A percentile compares a stretch with the other conserved stretches of the same genome.
These are phyloP conservation scores for Lentinula boryana DNA, from an alignment of 768 basidiomycete species.

Conservation along the genomic window DNA sequence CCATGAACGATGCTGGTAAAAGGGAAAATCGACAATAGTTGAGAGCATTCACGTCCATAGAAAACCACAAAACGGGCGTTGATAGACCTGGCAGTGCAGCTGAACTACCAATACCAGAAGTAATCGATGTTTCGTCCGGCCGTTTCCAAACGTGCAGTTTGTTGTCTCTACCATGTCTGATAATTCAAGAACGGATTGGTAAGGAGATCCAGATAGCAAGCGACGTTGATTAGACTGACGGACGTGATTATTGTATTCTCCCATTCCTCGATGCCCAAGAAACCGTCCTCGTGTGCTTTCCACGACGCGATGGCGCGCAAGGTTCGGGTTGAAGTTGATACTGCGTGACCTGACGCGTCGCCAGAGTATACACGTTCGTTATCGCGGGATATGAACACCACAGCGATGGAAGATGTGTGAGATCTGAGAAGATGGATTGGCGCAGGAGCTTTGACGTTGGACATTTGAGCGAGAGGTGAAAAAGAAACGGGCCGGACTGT, in stretches of 20 bases:
- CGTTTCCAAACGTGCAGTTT: slow-evolving; percentile 73
- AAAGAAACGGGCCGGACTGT: background rate
- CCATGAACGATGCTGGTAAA: slow-evolving; percentile 19
- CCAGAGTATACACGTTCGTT: slow-evolving; percentile 85
- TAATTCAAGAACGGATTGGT: background rate
- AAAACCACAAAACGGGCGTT: slow-evolving; percentile 50
- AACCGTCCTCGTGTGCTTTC: slow-evolving; percentile 71
- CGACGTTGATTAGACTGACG: slow-evolving; percentile 20
- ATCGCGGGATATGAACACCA: slow-evolving; percentile 58
- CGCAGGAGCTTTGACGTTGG: slow-evolving; percentile 28
- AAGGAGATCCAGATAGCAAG: background rate
- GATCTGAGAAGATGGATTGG: slow-evolving; percentile 74
- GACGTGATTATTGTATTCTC: slow-evolving; percentile 68
- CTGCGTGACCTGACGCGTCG: slow-evolving; percentile 73
- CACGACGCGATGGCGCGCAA: slow-evolving; percentile 72
- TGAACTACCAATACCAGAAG: slow-evolving; percentile 47
- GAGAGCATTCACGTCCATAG: slow-evolving; percentile 86
- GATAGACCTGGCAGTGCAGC: slow-evolving; percentile 46
- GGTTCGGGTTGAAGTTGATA: slow-evolving; percentile 68
- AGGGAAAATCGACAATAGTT: slow-evolving; percentile 92
- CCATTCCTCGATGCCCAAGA: slow-evolving; percentile 80
- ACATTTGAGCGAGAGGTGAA: background rate
- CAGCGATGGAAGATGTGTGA: slow-evolving; percentile 59
- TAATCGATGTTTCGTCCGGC: slow-evolving; percentile 35
- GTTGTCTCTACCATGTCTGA: slow-evolving; percentile 82